Conservation (phyloP, 306 rosid species). For the Cyclanthera cordifolia region DNA sequence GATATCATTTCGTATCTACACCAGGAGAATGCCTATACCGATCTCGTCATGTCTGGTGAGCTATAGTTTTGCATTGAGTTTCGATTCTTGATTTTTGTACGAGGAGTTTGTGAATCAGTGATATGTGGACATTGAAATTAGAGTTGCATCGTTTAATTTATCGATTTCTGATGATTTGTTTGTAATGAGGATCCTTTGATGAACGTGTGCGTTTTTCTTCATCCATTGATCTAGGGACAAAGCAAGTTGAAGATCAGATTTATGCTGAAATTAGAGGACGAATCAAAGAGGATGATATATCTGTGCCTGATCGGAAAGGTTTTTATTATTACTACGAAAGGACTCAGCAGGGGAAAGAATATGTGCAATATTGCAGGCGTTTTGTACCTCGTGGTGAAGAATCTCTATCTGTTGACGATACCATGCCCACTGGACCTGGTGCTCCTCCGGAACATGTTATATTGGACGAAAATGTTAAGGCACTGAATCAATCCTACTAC, state of each 20-base stretch:
- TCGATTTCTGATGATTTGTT: slow-evolving; percentile 1
- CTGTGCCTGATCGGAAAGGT: slow-evolving; percentile 62
- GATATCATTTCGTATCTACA: slow-evolving; percentile 49
- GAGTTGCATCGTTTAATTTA: neutral
- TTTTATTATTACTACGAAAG: slow-evolving; percentile 53
- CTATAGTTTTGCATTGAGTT: neutral
- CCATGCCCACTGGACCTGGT: slow-evolving; percentile 52
- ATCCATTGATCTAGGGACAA: slow-evolving; percentile 35
- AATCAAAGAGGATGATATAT: slow-evolving; percentile 67
- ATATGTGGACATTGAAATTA: neutral
- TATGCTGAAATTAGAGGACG: slow-evolving; percentile 66
- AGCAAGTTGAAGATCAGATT: slow-evolving; percentile 49
- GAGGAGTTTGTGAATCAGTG: neutral
- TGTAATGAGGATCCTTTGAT: neutral
- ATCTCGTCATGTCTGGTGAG: slow-evolving; percentile 55
- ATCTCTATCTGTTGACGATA: slow-evolving; percentile 46
- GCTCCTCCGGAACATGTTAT: slow-evolving; percentile 69
- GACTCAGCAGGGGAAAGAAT: slow-evolving; percentile 63
- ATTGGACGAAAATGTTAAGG: slow-evolving; percentile 74
- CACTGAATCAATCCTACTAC: slow-evolving; percentile 47
- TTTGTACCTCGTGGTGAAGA: slow-evolving; percentile 30
- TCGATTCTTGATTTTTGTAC: neutral
- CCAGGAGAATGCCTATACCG: slow-evolving; percentile 53
- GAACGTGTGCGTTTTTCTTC: neutral
- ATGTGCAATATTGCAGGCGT: slow-evolving; percentile 69